Base-by-base conservation (phyloP, 2,329 filamentous ascomycete genomes). In the Davidsoniella neocaledoniae region DNA sequence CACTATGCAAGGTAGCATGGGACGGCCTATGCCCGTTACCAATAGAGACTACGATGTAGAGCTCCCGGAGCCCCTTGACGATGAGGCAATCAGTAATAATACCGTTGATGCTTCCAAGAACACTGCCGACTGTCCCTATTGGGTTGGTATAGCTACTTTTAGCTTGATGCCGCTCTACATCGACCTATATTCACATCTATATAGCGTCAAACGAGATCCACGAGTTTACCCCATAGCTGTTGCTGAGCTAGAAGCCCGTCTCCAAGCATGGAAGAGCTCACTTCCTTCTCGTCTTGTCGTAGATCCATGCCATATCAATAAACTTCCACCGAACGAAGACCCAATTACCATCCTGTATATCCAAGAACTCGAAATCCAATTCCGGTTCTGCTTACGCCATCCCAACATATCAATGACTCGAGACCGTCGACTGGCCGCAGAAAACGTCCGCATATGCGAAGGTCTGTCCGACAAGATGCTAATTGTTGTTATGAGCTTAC, bases 1-100 rank as follows among this genome's bases (percentile, higher is more conserved):
- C 8, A 77, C 76, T n/a, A 67, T 90, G 8, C 78, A 78, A 56
- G 83, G 83, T 17, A 84, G 83, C 52, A 74, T 88, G 36, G 86
- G 86, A 16, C 72, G 80, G 14, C 86, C 86, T 1, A 83, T 91
- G 73, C 76, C 80, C 1, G 73, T 91, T 44, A 74, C 77, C 9
- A 66, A 79, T 3, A 77, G 84, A 47, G 84, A 91, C 55, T 82
- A 87, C 56, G 86, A 93, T 57, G 76, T 84, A 36, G 84, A 86
- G 54, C 75, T 86, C 44, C 86, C 85, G 1, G 73, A 83, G 51
- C 66, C 77, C 4, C 71, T 88, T 29, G 70, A 80, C 23, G 86
- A 93, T 59, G 79, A 83, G 56, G 68, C 79, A 26, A 71, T 86
- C 0, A 75, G 73, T 0, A 78, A 84, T 37, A 66, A 76, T 3